phyloP scores from a whole-genome alignment of 208 protist species.

The Wallacemonas sp. region DNA sequence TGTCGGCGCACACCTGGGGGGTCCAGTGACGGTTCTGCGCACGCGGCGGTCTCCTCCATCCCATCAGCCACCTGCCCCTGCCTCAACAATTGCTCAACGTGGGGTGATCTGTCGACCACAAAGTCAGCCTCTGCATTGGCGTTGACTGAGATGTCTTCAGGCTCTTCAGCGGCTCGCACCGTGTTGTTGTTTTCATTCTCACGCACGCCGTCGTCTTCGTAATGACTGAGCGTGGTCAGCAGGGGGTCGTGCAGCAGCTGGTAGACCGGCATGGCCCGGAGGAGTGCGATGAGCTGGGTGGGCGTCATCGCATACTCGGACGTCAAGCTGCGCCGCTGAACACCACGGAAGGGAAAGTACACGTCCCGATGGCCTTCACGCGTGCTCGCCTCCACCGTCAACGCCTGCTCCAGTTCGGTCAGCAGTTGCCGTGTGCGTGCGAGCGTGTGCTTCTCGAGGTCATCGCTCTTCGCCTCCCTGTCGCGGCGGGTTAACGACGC shows the following conservation, averaged over 20 bases:
- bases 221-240: too few relatives aligned
- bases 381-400: slow-evolving; percentile 39
- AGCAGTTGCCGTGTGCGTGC: neutral
- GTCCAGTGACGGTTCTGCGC: too few relatives aligned
- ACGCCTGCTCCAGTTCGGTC: slow-evolving; percentile 25
- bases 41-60: too few relatives aligned
- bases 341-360: slow-evolving; percentile 76
- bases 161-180: too few relatives aligned
- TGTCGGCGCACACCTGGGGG: neutral
- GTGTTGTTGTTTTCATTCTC: too few relatives aligned
- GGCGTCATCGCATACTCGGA: slow-evolving; percentile 62
- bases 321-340: slow-evolving; percentile 65
- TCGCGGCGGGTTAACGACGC: neutral
- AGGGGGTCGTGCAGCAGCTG: slow-evolving; percentile 38
- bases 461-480: neutral
- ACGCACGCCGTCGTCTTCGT: too few relatives aligned
- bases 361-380: slow-evolving; percentile 60
- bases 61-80: too few relatives aligned
- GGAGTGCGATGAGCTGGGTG: slow-evolving; percentile 39
- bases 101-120: too few relatives aligned
- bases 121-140: too few relatives aligned
- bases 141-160: too few relatives aligned
- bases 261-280: slow-evolving; percentile 55
- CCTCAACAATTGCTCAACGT: too few relatives aligned
- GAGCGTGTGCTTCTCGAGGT: neutral